A percentile compares a stretch with the other conserved stretches of the same genome.
Conservation (phyloP, 192 early-diverging fungal species). For the Dispira simplex region DNA sequence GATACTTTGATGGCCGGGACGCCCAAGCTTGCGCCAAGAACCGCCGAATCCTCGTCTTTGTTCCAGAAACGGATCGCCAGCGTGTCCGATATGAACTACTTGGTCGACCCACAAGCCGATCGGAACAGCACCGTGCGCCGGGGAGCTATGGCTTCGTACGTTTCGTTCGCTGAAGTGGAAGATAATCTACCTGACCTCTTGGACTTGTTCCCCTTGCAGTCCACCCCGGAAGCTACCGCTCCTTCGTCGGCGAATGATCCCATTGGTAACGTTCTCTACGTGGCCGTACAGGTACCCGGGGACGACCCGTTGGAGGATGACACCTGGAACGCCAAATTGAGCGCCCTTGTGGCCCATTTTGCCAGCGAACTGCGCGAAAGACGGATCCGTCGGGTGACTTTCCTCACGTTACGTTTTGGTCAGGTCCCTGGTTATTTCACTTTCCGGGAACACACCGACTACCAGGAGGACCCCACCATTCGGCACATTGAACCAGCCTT, state of each 20-base stretch:
- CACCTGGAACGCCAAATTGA: constrained; percentile 44
- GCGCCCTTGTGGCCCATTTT: constrained; percentile 40
- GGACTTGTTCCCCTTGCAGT: constrained; percentile 33
- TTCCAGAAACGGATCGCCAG: constrained; percentile 51
- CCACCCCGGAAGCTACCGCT: constrained; percentile 21
- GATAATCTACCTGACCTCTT: constrained; percentile 38
- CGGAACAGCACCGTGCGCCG: constrained; percentile 62
- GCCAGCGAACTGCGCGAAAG: constrained; percentile 47
- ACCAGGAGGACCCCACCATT: constrained; percentile 82
- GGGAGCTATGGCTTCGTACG: constrained; percentile 70
- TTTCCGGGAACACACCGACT: constrained; percentile 78
- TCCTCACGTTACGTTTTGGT: constrained; percentile 68
- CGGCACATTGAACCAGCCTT: constrained; percentile 97
- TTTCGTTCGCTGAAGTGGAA: constrained; percentile 54
- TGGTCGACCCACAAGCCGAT: constrained; percentile 44
- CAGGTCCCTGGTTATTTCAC: constrained; percentile 90
- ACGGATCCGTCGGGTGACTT: constrained; percentile 76
- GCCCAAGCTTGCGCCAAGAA: constrained; percentile 16
- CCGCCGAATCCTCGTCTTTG: constrained; percentile 18
- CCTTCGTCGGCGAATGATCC: constrained; percentile 26
- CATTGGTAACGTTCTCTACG: constrained; percentile 70
- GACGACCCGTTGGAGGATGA: constrained; percentile 50
- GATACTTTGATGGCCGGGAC: constrained; percentile 33
- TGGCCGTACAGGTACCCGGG: constrained; percentile 54
- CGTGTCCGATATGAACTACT: constrained; percentile 67